Percentiles rank a stretch among this genome's conserved stretches.
Evolutionary conservation across 176 grass and related monocot species (phyloP).

Genomic region (Carex littledalei): DNA sequence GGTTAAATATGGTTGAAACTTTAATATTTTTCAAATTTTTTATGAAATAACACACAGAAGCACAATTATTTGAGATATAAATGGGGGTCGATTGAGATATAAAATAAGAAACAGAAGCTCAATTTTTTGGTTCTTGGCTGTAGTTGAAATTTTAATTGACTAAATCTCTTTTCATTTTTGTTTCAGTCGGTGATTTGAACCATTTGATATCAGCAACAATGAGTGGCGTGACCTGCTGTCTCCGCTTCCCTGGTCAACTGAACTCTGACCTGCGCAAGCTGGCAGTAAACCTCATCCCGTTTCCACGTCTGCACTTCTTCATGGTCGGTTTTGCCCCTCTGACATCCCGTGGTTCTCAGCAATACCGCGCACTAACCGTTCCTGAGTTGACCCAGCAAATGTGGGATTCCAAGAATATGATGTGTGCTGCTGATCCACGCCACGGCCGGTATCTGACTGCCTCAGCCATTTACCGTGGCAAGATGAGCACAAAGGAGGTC

Average conservation of each 20-base stretch:
- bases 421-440: slow-evolving; percentile 45
- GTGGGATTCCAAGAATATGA: slow-evolving; percentile 52
- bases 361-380: slow-evolving; percentile 32
- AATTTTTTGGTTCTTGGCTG: not conserved
- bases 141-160: not conserved
- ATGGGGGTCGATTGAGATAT: too few relatives aligned
- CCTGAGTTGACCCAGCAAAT: slow-evolving; percentile 47
- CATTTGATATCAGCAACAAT: slow-evolving; percentile 56
- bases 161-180: not conserved
- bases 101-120: too few relatives aligned
- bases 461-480: slow-evolving; percentile 60
- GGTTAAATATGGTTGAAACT: too few relatives aligned
- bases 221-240: slow-evolving; percentile 46
- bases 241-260: slow-evolving; percentile 45
- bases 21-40: too few relatives aligned
- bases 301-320: slow-evolving; percentile 59
- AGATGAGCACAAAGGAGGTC: slow-evolving; percentile 75
- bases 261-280: slow-evolving; percentile 55
- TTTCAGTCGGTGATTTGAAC: slow-evolving; percentile 49
- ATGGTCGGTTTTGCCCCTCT: slow-evolving; percentile 89
- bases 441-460: slow-evolving; percentile 55
- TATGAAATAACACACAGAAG: too few relatives aligned
- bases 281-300: slow-evolving; percentile 56
- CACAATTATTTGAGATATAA: too few relatives aligned
- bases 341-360: slow-evolving; percentile 53